Percentiles rank a stretch among this genome's conserved stretches.
Evolutionary conservation across 495 filamentous ascomycete genomes (phyloP).

Genomic region (Penicillium mononematosum): DNA sequence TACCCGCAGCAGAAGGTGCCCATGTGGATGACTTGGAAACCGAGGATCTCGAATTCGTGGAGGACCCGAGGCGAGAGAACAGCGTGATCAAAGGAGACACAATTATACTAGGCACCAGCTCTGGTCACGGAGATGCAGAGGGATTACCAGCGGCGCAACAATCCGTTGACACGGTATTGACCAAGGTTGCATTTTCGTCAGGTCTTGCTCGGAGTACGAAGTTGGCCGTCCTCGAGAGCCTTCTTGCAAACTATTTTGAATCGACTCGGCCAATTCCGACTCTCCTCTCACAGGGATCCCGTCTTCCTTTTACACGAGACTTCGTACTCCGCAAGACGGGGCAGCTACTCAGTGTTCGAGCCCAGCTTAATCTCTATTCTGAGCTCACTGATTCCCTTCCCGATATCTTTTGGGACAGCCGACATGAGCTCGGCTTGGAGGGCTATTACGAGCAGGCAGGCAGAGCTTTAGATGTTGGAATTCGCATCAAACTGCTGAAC

Average conservation of each 20-base stretch:
- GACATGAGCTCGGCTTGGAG: constrained; percentile 82
- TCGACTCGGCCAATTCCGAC: constrained; percentile 78
- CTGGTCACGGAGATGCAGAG: constrained; percentile 16
- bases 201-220: constrained; percentile 96
- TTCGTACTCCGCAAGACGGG: constrained; percentile 93
- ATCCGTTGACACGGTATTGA: constrained; percentile 73
- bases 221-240: constrained; percentile 84
- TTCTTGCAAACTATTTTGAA: constrained; percentile 79
- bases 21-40: constrained; percentile 69
- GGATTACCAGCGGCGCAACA: constrained; percentile 25
- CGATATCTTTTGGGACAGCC: constrained; percentile 94
- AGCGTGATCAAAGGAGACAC: constrained; percentile 85
- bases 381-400: constrained; percentile 94
- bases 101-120: constrained; percentile 81
- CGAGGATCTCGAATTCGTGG: constrained; percentile 85
- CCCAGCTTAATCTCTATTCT: constrained; percentile 93
- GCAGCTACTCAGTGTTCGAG: constrained; percentile 83
- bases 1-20: constrained; percentile 72
- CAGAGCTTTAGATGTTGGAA: constrained; percentile 84
- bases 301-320: constrained; percentile 66
- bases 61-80: constrained; percentile 70
- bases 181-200: constrained; percentile 94
- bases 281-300: constrained; percentile 61
- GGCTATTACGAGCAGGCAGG: constrained; percentile 94
- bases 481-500: constrained; percentile 87